These are phyloP conservation scores for Aspergillus cristatus DNA, from an alignment of 495 filamentous ascomycete species.

Conservation along the genomic window DNA sequence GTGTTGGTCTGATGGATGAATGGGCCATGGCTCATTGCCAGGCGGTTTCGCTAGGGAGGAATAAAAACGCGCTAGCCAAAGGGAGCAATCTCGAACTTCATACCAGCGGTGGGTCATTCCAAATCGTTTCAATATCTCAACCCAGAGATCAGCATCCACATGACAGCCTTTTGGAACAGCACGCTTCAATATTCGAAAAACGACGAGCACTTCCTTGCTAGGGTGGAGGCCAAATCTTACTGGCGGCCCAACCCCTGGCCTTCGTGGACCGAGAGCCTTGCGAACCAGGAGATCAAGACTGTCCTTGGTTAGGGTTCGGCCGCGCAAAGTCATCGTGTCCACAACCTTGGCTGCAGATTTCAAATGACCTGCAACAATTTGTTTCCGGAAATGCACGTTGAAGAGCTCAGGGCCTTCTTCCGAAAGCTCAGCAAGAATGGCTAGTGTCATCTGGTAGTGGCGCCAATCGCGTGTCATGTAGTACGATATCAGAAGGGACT, in stretches of 20 bases:
- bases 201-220: conserved; percentile 22
- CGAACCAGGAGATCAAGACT: conserved; percentile 31
- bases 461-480: conserved; percentile 39
- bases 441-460: conserved; percentile 45
- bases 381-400: conserved; percentile 38
- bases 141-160: conserved; percentile 29
- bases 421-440: conserved; percentile 32
- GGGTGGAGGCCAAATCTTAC: conserved; percentile 8
- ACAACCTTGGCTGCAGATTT: conserved; percentile 24
- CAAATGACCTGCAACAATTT: conserved; percentile 27
- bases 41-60: conserved; percentile 5
- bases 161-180: conserved; percentile 20
- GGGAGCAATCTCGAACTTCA: conserved; percentile 26
- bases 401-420: conserved; percentile 18
- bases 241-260: conserved; percentile 16
- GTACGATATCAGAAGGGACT: conserved; percentile 43
- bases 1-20: neutral
- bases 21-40: neutral
- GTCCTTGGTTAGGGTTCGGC: conserved; percentile 13
- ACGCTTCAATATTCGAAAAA: conserved; percentile 26
- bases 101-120: conserved; percentile 30
- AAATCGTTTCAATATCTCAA: conserved; percentile 32
- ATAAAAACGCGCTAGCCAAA: conserved; percentile 37
- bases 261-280: conserved; percentile 23
- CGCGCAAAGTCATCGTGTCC: conserved; percentile 25